Percentiles rank a stretch among this genome's conserved stretches.
Conservation (phyloP, 2,329 filamentous ascomycete species). For the Onygenales sp. region DNA sequence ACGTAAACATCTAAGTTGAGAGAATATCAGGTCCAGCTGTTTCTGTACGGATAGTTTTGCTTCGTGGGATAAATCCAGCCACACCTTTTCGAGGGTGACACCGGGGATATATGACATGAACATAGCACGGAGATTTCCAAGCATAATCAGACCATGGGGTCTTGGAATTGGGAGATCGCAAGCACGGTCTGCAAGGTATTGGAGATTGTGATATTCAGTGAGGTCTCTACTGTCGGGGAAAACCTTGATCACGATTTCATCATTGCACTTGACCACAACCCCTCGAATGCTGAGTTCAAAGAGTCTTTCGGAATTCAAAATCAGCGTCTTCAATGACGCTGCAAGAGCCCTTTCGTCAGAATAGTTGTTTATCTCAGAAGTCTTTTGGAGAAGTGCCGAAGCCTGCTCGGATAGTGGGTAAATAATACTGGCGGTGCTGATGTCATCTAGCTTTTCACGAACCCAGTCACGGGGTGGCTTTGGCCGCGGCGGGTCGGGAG, state of each 20-base stretch:
- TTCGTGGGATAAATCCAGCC: not conserved
- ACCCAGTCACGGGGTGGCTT: not conserved
- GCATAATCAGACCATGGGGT: not conserved
- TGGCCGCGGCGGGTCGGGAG: not conserved
- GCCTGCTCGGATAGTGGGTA: not conserved
- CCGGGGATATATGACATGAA: conserved; percentile 3
- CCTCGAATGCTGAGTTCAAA: conserved; percentile 1
- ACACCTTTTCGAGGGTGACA: not conserved
- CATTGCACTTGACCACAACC: not conserved
- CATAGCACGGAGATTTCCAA: not conserved
- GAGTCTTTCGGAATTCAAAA: conserved; percentile 4
- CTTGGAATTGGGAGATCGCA: conserved; percentile 1
- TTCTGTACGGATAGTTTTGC: conserved; percentile 1
- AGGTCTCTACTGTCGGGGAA: not conserved
- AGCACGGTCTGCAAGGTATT: conserved; percentile 1
- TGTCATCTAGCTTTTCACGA: not conserved
- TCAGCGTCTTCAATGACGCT: conserved; percentile 1
- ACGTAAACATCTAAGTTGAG: not conserved
- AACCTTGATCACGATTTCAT: not conserved
- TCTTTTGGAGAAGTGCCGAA: conserved; percentile 1
- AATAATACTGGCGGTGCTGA: conserved; percentile 1
- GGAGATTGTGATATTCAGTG: conserved; percentile 3
- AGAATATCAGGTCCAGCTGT: conserved; percentile 1
- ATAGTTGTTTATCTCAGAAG: not conserved
- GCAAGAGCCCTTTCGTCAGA: not conserved